A percentile compares a stretch with the other conserved stretches of the same genome.
phyloP scores from a whole-genome alignment of 1,284 basidiomycete genomes.

The Phellopilus nigrolimitatus region DNA sequence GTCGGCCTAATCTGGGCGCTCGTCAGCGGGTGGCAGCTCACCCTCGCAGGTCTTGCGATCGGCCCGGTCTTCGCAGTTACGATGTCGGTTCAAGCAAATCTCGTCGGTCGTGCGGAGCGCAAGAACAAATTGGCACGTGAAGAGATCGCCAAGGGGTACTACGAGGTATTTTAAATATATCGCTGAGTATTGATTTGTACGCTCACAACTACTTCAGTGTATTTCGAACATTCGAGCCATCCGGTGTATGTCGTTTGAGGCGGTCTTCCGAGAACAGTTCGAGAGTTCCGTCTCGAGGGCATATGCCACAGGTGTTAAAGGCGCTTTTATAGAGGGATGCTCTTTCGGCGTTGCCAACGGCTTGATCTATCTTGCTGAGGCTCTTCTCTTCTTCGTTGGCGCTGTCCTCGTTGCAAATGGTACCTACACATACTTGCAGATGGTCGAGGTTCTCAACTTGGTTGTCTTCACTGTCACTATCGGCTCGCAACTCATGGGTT shows the following conservation, averaged over 20 bases:
- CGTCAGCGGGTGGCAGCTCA: constrained; percentile 87
- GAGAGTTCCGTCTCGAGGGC: constrained; percentile 57
- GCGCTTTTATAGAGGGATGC: constrained; percentile 81
- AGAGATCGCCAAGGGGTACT: constrained; percentile 81
- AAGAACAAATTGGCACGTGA: constrained; percentile 83
- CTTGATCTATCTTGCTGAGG: constrained; percentile 85
- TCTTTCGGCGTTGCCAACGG: constrained; percentile 78
- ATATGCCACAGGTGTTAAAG: constrained; percentile 62
- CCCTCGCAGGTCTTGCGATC: constrained; percentile 84
- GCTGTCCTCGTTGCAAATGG: constrained; percentile 77
- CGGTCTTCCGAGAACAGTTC: constrained; percentile 69
- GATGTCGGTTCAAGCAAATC: constrained; percentile 67
- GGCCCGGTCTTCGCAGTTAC: constrained; percentile 78
- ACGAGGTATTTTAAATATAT: constrained; percentile 53
- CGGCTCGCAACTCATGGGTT: constrained; percentile 83
- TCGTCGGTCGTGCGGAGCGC: constrained; percentile 70
- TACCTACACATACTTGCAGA: constrained; percentile 80
- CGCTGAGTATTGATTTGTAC: constrained; percentile 9
- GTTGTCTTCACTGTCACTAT: constrained; percentile 94
- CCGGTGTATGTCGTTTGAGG: constrained; percentile 85
- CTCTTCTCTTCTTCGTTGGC: constrained; percentile 87
- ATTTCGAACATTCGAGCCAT: constrained; percentile 85
- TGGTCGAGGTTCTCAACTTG: constrained; percentile 88
- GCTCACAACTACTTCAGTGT: constrained; percentile 40
- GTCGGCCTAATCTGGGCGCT: constrained; percentile 88